Evolutionary conservation across 805 yeast species (phyloP).

Genomic region (Spathaspora girioi): DNA sequence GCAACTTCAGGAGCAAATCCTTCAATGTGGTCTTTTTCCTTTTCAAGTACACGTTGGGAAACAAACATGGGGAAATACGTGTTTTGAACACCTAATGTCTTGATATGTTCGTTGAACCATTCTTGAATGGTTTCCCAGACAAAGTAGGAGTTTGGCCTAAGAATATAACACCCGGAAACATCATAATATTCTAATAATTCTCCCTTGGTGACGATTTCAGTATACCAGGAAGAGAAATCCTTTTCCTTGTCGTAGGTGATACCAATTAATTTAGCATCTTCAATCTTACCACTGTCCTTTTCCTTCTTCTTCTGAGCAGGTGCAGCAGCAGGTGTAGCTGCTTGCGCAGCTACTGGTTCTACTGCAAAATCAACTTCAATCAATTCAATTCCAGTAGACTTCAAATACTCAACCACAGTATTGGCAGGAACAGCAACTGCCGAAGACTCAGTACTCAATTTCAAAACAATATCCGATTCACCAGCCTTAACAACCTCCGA

Average conservation of each 20-base stretch:
- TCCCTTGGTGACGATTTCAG: slow-evolving; percentile 92
- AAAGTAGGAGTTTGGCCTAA: slow-evolving; percentile 92
- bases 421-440: slow-evolving; percentile 49
- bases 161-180: slow-evolving; percentile 96
- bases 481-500: slow-evolving; percentile 39
- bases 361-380: slow-evolving; percentile 53
- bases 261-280: slow-evolving; percentile 89
- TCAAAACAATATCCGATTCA: slow-evolving; percentile 31
- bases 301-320: no score
- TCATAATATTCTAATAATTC: slow-evolving; percentile 99
- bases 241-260: slow-evolving; percentile 89
- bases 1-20: slow-evolving; percentile 99
- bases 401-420: slow-evolving; percentile 44
- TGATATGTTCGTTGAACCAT: slow-evolving; percentile 80
- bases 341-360: slow-evolving; percentile 36
- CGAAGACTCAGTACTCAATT: slow-evolving; percentile 49
- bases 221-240: slow-evolving; percentile 97
- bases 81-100: slow-evolving; percentile 86
- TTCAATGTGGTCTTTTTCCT: slow-evolving; percentile 97
- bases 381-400: slow-evolving; percentile 48
- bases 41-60: slow-evolving; percentile 85
- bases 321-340: slow-evolving; percentile 17
- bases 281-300: slow-evolving; percentile 52
- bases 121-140: slow-evolving; percentile 93
- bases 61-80: slow-evolving; percentile 99